Evolutionary conservation across 257 asterid species (phyloP), one percentile per base, ranked within the genome.

Genomic region (Verbena officinalis): DNA sequence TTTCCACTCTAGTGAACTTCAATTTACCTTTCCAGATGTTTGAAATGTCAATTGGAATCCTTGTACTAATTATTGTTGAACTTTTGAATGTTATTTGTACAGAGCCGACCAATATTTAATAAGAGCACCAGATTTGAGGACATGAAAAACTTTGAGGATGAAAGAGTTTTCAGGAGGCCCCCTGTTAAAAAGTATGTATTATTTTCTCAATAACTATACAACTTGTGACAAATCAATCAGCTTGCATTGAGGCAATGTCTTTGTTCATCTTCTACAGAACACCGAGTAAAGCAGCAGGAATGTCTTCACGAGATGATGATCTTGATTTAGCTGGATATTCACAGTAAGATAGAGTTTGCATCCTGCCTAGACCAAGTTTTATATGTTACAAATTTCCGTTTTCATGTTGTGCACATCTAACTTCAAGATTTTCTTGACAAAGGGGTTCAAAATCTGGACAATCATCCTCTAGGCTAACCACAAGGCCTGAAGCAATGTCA

Each of bases 81-180:
- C 53, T 53, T 62, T 63, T 67, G 48, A 48, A 70, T 66, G 64
- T 45, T 63, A 46, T 74, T 61, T 49, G 53, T 79, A 62, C 84
- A 92, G 98, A 92, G 98, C 69, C 95, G 98, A 23, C 98, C 98
- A 13, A 89, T 92, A 33, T 92, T 93, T 73, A 93, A 86, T 19
- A 93, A 93, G 81, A 93, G 98, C 76, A 92, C 98, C 10, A 81
- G 95, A 79, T 92, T 92, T 77, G 98, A 92, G 75, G 98, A 92
- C 78, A 92, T 92, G 98, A 85, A 90, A 62, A 84, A 76, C 81
- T 75, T 44, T 34, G 97, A 92, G 55, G 88, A 87, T 38, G 97
- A 89, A 80, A 81, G 93, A 71, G 72, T 72, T 60, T 79, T 49
- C 69, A 82, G 95, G 78, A 86, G 96, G 79, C 84, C 93, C 13